Evolutionary conservation across 768 basidiomycete genomes (phyloP).

Genomic region (Russula dissimulans): DNA sequence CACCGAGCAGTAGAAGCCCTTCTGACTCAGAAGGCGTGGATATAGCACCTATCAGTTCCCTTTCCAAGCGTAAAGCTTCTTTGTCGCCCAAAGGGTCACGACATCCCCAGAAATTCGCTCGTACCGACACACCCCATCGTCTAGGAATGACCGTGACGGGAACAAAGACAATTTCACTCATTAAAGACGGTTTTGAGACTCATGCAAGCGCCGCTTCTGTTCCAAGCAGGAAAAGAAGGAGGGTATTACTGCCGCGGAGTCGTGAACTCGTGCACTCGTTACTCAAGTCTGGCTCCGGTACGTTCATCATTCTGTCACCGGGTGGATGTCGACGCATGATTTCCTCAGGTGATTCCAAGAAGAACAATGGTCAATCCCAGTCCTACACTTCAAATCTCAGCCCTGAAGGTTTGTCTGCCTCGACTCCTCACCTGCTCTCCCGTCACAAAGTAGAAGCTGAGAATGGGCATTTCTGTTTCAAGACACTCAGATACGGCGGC

Average conservation of each 20-base stretch:
- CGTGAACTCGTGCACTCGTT: not conserved
- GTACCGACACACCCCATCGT: not conserved
- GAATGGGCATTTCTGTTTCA: not conserved
- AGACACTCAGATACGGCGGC: not conserved
- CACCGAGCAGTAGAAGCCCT: not conserved
- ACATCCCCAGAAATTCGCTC: slow-evolving; percentile 3
- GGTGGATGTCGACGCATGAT: not conserved
- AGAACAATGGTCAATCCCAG: not conserved
- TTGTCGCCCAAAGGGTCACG: not conserved
- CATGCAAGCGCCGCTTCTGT: not conserved
- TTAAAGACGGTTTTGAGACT: not conserved
- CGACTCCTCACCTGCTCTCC: not conserved
- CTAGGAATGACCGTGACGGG: not conserved
- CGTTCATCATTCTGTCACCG: not conserved
- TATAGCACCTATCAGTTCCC: not conserved
- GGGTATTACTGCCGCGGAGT: not conserved
- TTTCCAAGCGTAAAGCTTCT: slow-evolving; percentile 5
- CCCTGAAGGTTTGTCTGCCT: not conserved
- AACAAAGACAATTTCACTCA: not conserved
- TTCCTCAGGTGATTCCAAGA: not conserved
- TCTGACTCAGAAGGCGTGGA: not conserved
- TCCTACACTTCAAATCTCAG: not conserved
- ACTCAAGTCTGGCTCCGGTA: not conserved
- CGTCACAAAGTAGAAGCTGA: not conserved
- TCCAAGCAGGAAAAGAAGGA: not conserved